These are phyloP conservation scores for Coemansia sp. DNA, from an alignment of 192 early-diverging fungal species.

Conservation along the genomic window DNA sequence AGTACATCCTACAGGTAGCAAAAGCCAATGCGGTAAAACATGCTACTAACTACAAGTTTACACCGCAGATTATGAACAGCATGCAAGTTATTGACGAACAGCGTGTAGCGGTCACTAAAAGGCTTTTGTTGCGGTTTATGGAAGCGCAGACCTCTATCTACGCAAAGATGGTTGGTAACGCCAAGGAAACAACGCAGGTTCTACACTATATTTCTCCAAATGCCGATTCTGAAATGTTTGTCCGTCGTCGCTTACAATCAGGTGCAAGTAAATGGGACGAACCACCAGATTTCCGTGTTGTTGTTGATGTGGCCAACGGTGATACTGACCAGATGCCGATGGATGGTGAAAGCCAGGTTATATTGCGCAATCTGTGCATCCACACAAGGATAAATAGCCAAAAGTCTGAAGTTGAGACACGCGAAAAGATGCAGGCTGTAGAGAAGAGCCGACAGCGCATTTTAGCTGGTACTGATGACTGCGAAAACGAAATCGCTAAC, in stretches of 20 bases:
- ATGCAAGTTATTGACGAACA: slow-evolving; percentile 40
- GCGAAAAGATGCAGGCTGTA: slow-evolving; percentile 14
- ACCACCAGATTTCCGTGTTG: background rate
- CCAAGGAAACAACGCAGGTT: background rate
- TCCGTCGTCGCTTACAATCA: background rate
- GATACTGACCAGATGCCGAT: slow-evolving; percentile 18
- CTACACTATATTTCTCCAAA: background rate
- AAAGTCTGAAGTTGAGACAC: slow-evolving; percentile 26
- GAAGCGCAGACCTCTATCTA: background rate
- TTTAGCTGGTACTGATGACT: background rate
- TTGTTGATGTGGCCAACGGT: slow-evolving; percentile 36
- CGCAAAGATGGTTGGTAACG: slow-evolving; percentile 13
- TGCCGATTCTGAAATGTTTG: background rate
- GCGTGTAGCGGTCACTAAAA: slow-evolving; percentile 19
- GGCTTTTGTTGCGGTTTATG: background rate
- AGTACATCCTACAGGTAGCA: slow-evolving; percentile 45
- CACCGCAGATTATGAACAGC: slow-evolving; percentile 33
- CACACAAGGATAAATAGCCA: slow-evolving; percentile 27
- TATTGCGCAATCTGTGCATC: slow-evolving; percentile 39
- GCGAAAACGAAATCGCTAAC: slow-evolving; percentile 17
- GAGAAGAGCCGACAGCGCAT: slow-evolving; percentile 24
- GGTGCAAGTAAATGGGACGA: background rate
- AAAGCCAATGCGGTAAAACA: slow-evolving; percentile 39
- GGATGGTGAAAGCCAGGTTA: slow-evolving; percentile 31
- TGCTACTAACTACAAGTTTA: slow-evolving; percentile 34